phyloP scores from a whole-genome alignment of 2,329 filamentous ascomycete genomes.

The Fusarium nisikadoi region DNA sequence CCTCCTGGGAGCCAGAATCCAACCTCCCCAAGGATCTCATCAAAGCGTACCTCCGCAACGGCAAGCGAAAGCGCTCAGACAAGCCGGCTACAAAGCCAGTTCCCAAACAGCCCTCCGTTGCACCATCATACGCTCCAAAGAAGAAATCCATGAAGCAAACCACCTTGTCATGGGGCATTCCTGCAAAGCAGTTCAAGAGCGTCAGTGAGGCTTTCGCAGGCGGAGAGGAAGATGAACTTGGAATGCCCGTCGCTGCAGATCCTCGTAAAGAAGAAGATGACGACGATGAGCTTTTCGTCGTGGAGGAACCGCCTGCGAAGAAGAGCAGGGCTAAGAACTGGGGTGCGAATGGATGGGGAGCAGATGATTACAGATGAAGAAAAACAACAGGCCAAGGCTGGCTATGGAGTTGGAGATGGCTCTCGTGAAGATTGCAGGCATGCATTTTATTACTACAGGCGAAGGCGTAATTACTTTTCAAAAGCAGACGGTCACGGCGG shows the following conservation, averaged over 20 bases:
- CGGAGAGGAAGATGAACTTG: slow-evolving; percentile 14
- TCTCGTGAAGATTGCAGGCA: not conserved
- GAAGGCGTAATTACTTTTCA: slow-evolving; percentile 7
- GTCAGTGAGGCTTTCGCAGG: slow-evolving; percentile 47
- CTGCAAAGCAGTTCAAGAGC: slow-evolving; percentile 40
- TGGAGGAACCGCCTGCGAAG: slow-evolving; percentile 41
- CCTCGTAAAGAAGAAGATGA: slow-evolving; percentile 6
- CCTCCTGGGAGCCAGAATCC: slow-evolving; percentile 67
- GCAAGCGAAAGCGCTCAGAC: slow-evolving; percentile 27
- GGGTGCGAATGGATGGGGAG: slow-evolving; percentile 1
- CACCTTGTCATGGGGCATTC: slow-evolving; percentile 37
- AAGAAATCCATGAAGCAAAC: slow-evolving; percentile 42
- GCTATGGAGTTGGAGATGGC: not conserved
- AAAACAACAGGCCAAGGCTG: not conserved
- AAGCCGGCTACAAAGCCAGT: slow-evolving; percentile 9
- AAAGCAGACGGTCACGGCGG: slow-evolving; percentile 17
- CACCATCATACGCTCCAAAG: not conserved
- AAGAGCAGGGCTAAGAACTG: slow-evolving; percentile 10
- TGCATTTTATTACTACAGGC: not conserved
- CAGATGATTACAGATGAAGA: slow-evolving; percentile 6
- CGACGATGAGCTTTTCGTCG: slow-evolving; percentile 45
- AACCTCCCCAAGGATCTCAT: slow-evolving; percentile 59
- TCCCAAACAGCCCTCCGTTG: slow-evolving; percentile 24
- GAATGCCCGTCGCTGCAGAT: not conserved
- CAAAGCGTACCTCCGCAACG: slow-evolving; percentile 51